A percentile compares a stretch with the other conserved stretches of the same genome.
These are phyloP conservation scores for Grosmannia clavigera DNA, from an alignment of 2,329 filamentous ascomycete genomes.

Conservation along the genomic window DNA sequence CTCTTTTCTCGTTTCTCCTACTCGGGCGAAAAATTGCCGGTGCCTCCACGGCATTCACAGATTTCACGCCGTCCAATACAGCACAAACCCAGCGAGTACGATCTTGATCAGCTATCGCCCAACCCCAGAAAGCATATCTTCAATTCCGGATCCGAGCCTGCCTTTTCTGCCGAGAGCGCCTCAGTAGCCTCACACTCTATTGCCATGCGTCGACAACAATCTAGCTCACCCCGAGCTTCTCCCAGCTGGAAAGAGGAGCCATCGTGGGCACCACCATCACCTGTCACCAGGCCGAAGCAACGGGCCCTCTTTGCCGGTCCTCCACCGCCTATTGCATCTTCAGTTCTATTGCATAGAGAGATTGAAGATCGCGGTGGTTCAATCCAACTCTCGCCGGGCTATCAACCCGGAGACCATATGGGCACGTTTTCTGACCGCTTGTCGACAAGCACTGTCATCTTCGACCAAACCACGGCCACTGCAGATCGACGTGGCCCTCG, in stretches of 20 bases:
- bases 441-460: conserved; percentile 24
- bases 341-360: conserved; percentile 24
- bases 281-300: conserved; percentile 15
- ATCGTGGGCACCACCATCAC: not conserved
- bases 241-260: conserved; percentile 2
- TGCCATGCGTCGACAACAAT: conserved; percentile 1
- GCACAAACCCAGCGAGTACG: conserved; percentile 21
- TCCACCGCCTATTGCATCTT: conserved; percentile 37
- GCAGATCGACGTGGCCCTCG: not conserved
- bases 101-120: conserved; percentile 21
- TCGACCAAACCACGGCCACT: conserved; percentile 17
- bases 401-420: not conserved
- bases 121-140: conserved; percentile 16
- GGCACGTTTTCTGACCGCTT: conserved; percentile 12
- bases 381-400: not conserved
- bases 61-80: conserved; percentile 13
- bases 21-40: conserved; percentile 13
- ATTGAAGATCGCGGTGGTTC: conserved; percentile 15
- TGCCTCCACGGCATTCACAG: conserved; percentile 17
- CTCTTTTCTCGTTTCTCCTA: conserved; percentile 20
- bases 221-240: conserved; percentile 1
- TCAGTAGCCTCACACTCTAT: not conserved
- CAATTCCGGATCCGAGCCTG: conserved; percentile 6
- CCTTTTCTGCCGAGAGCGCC: not conserved
- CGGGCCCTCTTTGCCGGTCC: conserved; percentile 32